Base-by-base conservation (phyloP, 345 rosid species). In the Triadica sebifera region DNA sequence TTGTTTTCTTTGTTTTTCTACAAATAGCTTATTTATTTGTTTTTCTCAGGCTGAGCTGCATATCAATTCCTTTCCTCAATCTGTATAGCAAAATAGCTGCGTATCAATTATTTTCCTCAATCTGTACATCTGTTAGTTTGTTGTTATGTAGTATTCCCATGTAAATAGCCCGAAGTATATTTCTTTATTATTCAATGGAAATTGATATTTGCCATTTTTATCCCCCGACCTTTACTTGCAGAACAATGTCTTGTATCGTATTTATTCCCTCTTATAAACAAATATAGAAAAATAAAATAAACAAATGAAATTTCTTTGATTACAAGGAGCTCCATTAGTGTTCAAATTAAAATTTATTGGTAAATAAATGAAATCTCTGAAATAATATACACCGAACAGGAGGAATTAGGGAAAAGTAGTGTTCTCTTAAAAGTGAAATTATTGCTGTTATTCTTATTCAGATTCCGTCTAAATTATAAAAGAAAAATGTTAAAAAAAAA, bases 91-190 rank as follows among this genome's bases (percentile, higher is more conserved):
- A 29, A 29, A 29, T 29, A 29, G 34, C 34, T 29, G 34, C 34
- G 34, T 29, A 29, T 29, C 34, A 29, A 29, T 29, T 29, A 1
- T 29, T 29, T 29, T 29, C 34, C 34, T 29, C 34, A 29, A 29
- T 29, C 34, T 29, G 34, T 29, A 29, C n/a, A 67, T 67, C 72
- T 11, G 39, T 75, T 38, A 24, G 65, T 63, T 64, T 61, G 9
- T 5, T 70, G 8, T 1, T 52, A 62, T 74, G 62, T 22, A 51
- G 19, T 41, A 50, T 63, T 39, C 10, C 12, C 39, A 1, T 73
- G 34, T 56, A 72, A n/a, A 50, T 72, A 56, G 11, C 57, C 2
- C 17, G 4, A 17, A 52, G 57, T 19, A 56, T 22, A 60, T 3
- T 8, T 52, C 20, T 22, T 37, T 37, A n/a, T 37, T 24, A 38